Base-by-base conservation (phyloP, 2,329 filamentous ascomycete species). In the Xylariaceae sp. region DNA sequence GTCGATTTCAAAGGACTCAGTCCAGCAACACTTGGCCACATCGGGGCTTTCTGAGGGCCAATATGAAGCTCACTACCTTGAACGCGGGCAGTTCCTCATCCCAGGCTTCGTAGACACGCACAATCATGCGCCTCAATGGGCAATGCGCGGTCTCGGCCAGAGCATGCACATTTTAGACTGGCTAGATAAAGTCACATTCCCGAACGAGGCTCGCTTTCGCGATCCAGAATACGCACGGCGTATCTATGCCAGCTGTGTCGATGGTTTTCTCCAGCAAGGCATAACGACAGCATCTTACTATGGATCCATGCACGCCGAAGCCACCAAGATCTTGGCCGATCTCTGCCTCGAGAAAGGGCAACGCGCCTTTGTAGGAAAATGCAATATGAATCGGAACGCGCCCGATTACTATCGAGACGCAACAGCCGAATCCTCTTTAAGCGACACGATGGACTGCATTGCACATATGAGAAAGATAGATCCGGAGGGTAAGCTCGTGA, bases 101-200 rank as follows among this genome's bases (percentile, higher is more conserved):
- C 84, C 85, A 0, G 83, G 84, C 39, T 82, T 87, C 64, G 75
- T 89, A 50, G 87, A 89, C 73, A 88, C 86, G 1, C 87, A 89
- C 70, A 87, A 87, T 58, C 87, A 90, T 65, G 87, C 87, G 0
- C 86, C 87, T 34, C 79, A 84, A 63, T 82, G 78, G 76, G 71
- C 77, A 12, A 76, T 78, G 70, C 73, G 78, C 21, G 78, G 81
- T 24, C 72, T 82, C 4, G 78, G 79, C 4, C 78, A 82, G 64
- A 75, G 81, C 39, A 73, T 81, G 69, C 77, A 83, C 58, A 81
- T 84, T 58, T 74, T 87, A 6, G 82, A 88, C 66, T 90, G 87
- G 87, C 76, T 89, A 1, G 77, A 83, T 29, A 70, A 81, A n/a
- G 76, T 87, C 23, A 89, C 87, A 0, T 90, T 88, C 63, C 84